Base-by-base conservation (phyloP, 768 basidiomycete species). In the Gloeopeniophorella convolvens region DNA sequence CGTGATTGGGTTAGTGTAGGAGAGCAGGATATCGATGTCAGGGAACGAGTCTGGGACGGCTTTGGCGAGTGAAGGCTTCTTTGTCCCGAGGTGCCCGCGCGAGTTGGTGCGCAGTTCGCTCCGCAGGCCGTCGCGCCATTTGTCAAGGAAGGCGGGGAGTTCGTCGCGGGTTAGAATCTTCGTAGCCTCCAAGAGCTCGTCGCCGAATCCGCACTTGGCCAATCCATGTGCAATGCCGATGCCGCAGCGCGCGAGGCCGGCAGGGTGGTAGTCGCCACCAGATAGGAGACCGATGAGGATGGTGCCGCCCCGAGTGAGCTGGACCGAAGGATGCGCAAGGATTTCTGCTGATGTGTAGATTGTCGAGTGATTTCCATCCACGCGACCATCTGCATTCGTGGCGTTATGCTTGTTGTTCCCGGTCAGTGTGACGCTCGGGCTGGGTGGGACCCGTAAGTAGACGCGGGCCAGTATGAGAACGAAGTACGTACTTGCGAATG, bases 261-360 rank as follows among this genome's bases (percentile, higher is more conserved):
- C 84, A 42, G 79, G 78, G 45, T 87, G 77, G 58, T 96, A 97
- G 65, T 97, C 93, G 0, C 93, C 93, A 0, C 93, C 93, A n/a
- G 82, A 82, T 59, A 93, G 72, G 1, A 94, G 72, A 2, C 83
- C 91, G 35, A 93, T 84, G 21, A 94, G 78, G 44, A 93, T 83
- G 58, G 89, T 72, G 2, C 90, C 89, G 24, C 80, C 66, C 24
- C 68, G 65, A 18, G 69, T 84, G 27, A 85, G 80, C 16, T 78
- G 56, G 36, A 78, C 64, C 1, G 70, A 66, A 10, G 70, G 62
- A 55, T 84, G 59, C 72, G 70, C 72, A 37, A 66, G 57, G 54
- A 82, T 62, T 43, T 68, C 60, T 0, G 62, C 57, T 1, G 73
- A 60, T 7, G 57, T 61, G 56, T 72, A 79, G 1, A 71, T 67